Percentiles rank a stretch among this genome's conserved stretches.
phyloP scores from a whole-genome alignment of 768 basidiomycete species.

The Trametes maxima region DNA sequence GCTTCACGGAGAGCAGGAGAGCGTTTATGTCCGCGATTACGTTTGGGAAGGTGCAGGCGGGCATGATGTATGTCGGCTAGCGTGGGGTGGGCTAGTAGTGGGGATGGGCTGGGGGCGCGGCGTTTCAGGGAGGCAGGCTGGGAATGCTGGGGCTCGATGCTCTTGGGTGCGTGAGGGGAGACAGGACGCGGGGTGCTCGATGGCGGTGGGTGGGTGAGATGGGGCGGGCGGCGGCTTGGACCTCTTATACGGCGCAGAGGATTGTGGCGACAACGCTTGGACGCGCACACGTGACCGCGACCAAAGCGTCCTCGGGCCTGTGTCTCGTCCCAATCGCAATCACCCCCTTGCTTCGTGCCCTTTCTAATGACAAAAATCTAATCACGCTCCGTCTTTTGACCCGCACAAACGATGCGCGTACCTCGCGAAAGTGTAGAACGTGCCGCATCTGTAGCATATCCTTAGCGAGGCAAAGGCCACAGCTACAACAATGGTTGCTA shows the following conservation, averaged over 20 bases:
- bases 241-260: constrained; percentile 4
- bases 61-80: constrained; percentile 10
- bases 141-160: background rate
- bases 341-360: background rate
- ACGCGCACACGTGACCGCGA: constrained; percentile 14
- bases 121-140: background rate
- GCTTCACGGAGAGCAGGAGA: background rate
- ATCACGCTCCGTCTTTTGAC: too few species aligned
- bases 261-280: constrained; percentile 7
- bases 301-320: constrained; percentile 7
- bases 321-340: background rate
- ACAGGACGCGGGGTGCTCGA: background rate
- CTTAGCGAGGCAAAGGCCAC: too few species aligned
- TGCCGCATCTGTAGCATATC: too few species aligned
- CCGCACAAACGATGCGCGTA: too few species aligned
- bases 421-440: too few species aligned
- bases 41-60: background rate
- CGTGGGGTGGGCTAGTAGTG: background rate
- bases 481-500: too few species aligned
- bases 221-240: background rate
- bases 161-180: background rate
- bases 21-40: constrained; percentile 4
- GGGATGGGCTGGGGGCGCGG: constrained; percentile 6
- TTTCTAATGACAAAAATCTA: background rate
- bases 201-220: background rate